Conservation (phyloP, 2,329 filamentous ascomycete genomes). For the Fusarium transvaalense region DNA sequence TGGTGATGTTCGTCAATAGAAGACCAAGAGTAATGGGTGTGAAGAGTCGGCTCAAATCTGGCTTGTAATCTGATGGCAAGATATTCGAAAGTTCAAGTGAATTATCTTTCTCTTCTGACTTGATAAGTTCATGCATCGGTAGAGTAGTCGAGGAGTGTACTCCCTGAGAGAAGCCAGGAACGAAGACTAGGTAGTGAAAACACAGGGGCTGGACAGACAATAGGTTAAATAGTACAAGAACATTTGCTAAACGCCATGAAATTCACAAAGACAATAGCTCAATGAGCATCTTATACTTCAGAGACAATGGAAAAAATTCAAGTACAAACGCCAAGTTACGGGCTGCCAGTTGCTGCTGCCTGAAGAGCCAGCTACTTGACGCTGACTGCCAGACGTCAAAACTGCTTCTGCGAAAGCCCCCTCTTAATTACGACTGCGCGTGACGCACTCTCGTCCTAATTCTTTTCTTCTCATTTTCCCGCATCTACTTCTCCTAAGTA, state of each 20-base stretch:
- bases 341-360: conserved; percentile 26
- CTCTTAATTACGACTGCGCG: conserved; percentile 2
- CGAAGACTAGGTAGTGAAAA: not conserved
- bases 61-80: not conserved
- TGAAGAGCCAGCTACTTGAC: conserved; percentile 33
- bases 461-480: conserved; percentile 10
- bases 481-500: conserved; percentile 14
- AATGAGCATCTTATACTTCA: too few relatives aligned
- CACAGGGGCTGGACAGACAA: not conserved
- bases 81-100: not conserved
- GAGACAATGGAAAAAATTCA: not conserved
- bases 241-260: too few relatives aligned
- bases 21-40: not conserved
- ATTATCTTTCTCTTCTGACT: not conserved
- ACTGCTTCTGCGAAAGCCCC: not conserved
- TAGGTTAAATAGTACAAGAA: not conserved
- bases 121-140: not conserved
- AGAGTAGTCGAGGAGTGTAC: not conserved
- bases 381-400: conserved; percentile 29
- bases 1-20: not conserved
- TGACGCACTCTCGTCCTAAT: conserved; percentile 17
- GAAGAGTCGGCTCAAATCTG: not conserved
- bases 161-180: not conserved
- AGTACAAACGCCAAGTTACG: not conserved
- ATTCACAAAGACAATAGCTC: not conserved